Conservation (phyloP, 768 basidiomycete species). For the Sporobolomyces pararoseus region DNA sequence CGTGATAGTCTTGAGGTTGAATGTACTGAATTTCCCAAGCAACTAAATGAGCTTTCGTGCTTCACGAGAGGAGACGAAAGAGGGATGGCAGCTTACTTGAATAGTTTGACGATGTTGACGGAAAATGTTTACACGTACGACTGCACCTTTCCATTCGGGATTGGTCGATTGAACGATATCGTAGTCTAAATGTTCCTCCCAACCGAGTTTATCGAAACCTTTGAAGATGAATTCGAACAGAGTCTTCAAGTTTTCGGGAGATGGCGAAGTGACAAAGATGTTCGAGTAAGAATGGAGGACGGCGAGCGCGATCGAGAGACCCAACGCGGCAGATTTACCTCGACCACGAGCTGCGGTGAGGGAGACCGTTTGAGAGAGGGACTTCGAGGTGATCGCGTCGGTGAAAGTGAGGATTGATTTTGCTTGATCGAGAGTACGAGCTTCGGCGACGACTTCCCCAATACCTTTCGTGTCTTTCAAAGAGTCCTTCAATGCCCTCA, state of each 20-base stretch:
- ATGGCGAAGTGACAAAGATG: slow-evolving; percentile 95
- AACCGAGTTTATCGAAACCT: slow-evolving; percentile 87
- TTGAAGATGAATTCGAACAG: slow-evolving; percentile 98
- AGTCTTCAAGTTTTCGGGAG: slow-evolving; percentile 94
- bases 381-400: slow-evolving; percentile 81
- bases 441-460: slow-evolving; percentile 80
- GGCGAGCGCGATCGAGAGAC: slow-evolving; percentile 87
- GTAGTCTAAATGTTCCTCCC: slow-evolving; percentile 96
- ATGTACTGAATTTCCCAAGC: slow-evolving; percentile 67
- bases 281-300: slow-evolving; percentile 92
- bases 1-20: slow-evolving; percentile 95
- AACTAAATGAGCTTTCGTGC: neutral
- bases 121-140: slow-evolving; percentile 92
- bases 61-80: neutral
- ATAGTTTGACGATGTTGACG: slow-evolving; percentile 91
- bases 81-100: slow-evolving; percentile 58
- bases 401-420: slow-evolving; percentile 91
- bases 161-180: slow-evolving; percentile 96
- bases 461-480: slow-evolving; percentile 78
- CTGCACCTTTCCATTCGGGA: slow-evolving; percentile 87
- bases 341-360: slow-evolving; percentile 91
- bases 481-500: slow-evolving; percentile 72
- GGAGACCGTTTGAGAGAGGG: slow-evolving; percentile 86
- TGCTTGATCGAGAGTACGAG: slow-evolving; percentile 88
- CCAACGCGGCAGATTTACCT: slow-evolving; percentile 95